Percentiles rank a stretch among this genome's conserved stretches.
phyloP scores from a whole-genome alignment of 768 basidiomycete genomes.

The Tylopilus intermedius region DNA sequence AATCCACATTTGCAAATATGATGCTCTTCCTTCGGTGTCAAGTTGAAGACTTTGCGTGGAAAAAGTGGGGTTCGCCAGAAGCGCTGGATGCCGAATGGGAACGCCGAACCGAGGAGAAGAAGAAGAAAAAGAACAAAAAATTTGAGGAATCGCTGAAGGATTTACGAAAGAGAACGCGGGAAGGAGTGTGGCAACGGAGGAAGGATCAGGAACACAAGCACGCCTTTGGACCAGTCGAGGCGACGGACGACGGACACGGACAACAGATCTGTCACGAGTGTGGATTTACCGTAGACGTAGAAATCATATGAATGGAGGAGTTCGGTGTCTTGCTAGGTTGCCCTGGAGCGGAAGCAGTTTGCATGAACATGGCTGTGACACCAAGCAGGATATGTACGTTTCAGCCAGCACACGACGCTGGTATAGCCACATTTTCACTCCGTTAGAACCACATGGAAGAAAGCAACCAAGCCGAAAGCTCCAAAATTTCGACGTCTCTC shows the following conservation, averaged over 20 bases:
- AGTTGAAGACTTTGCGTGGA: conserved; percentile 95
- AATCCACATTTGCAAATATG: conserved; percentile 96
- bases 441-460: conserved; percentile 27
- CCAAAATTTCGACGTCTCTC: conserved; percentile 66
- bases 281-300: conserved; percentile 88
- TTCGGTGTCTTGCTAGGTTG: neutral
- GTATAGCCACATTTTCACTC: too few relatives aligned
- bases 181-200: conserved; percentile 84
- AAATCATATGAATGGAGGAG: conserved; percentile 54
- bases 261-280: conserved; percentile 83
- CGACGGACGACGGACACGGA: conserved; percentile 47
- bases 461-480: conserved; percentile 53
- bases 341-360: too few relatives aligned
- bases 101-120: conserved; percentile 72
- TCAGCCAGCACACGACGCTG: too few relatives aligned
- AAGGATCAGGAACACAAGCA: conserved; percentile 89
- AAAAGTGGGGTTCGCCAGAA: conserved; percentile 96
- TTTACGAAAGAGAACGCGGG: conserved; percentile 76
- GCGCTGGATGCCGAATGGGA: conserved; percentile 87
- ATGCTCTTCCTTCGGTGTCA: conserved; percentile 94
- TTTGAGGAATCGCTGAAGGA: conserved; percentile 89
- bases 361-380: too few relatives aligned
- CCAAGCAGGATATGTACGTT: too few relatives aligned
- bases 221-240: conserved; percentile 61
- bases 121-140: conserved; percentile 87